A percentile compares a stretch with the other conserved stretches of the same genome.
phyloP scores from a whole-genome alignment of 2,329 filamentous ascomycete species.

The Claviceps sp. region DNA sequence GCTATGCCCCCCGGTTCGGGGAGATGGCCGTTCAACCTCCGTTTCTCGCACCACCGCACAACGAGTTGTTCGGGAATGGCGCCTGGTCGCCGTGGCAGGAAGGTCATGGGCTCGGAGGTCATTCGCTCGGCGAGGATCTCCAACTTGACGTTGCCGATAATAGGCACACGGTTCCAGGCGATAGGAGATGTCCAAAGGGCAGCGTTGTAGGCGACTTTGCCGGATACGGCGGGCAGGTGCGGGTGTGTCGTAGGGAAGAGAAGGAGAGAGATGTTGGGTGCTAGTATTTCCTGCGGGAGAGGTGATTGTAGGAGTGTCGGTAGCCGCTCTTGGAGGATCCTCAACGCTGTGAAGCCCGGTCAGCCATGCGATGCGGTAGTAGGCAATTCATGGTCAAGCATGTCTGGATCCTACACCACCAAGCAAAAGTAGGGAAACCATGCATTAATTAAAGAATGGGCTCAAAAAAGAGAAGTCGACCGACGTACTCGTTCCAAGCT shows the following conservation, averaged over 20 bases:
- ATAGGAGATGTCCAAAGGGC: constrained; percentile 93
- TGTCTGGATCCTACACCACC: too few relatives aligned
- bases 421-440: too few relatives aligned
- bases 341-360: constrained; percentile 33
- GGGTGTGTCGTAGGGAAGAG: constrained; percentile 68
- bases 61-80: constrained; percentile 66
- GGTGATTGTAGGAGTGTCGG: constrained; percentile 54
- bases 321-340: constrained; percentile 52
- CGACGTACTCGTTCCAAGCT: constrained; percentile 47
- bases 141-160: constrained; percentile 80
- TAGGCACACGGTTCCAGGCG: constrained; percentile 84
- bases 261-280: constrained; percentile 57
- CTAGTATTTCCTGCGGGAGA: constrained; percentile 61
- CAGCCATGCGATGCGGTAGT: not conserved
- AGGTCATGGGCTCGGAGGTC: constrained; percentile 42
- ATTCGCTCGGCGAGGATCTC: constrained; percentile 86
- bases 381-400: too few relatives aligned
- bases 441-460: too few relatives aligned
- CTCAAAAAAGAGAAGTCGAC: not conserved
- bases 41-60: constrained; percentile 64
- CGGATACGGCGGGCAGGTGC: constrained; percentile 83
- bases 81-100: constrained; percentile 35
- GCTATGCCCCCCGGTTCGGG: constrained; percentile 26
- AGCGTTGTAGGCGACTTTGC: constrained; percentile 79
- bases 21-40: constrained; percentile 9